Percentiles rank a stretch among this genome's conserved stretches.
Conservation (phyloP, 78 protist genomes). For the Dictyostelium firmibasis region DNA sequence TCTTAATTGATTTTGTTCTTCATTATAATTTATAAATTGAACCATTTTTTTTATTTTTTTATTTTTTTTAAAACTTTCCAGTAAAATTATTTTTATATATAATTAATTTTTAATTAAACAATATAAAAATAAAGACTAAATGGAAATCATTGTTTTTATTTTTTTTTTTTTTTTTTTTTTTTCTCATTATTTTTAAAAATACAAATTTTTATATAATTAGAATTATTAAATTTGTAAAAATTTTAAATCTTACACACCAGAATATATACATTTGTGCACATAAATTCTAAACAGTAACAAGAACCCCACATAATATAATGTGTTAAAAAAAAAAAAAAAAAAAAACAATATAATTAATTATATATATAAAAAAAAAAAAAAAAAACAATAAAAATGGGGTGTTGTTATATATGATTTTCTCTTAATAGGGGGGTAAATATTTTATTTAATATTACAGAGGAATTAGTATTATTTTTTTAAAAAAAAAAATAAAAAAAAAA, state of each 20-base stretch:
- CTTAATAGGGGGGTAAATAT: background rate
- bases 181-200: background rate
- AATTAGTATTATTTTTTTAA: background rate
- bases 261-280: background rate
- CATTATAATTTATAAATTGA: background rate
- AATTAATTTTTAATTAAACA: too few relatives aligned
- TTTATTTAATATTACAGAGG: background rate
- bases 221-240: background rate
- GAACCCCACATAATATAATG: background rate
- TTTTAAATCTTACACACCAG: background rate
- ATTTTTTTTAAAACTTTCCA: too few relatives aligned
- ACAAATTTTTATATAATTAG: background rate
- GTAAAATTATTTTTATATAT: too few relatives aligned
- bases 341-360: background rate
- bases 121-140: background rate
- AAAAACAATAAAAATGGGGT: background rate
- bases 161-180: too few relatives aligned
- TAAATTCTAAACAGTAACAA: background rate
- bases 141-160: background rate
- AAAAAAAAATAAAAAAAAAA: too few relatives aligned
- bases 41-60: background rate
- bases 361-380: background rate
- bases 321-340: background rate
- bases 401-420: background rate
- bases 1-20: background rate